Evolutionary conservation across 2,329 filamentous ascomycete genomes (phyloP).

Genomic region (Clarireedia homoeocarpa): DNA sequence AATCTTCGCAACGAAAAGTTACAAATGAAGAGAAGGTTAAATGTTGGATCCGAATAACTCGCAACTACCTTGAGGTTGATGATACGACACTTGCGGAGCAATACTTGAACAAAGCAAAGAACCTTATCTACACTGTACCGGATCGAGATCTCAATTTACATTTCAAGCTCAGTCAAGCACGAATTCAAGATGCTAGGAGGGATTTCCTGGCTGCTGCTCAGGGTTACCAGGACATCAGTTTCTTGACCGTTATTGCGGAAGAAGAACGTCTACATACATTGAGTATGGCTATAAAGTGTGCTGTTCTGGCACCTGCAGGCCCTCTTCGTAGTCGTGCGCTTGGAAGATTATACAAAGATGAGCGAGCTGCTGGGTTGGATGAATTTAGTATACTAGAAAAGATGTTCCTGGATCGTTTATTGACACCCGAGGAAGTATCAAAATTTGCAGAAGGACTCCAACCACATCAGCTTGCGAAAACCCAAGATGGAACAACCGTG

Average conservation of each 20-base stretch:
- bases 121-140: conserved; percentile 71
- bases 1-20: conserved; percentile 79
- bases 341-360: conserved; percentile 86
- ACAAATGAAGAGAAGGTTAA: conserved; percentile 73
- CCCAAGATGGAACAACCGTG: conserved; percentile 85
- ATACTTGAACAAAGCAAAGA: conserved; percentile 92
- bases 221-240: conserved; percentile 81
- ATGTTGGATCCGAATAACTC: conserved; percentile 89
- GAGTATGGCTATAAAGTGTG: conserved; percentile 81
- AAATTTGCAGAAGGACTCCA: conserved; percentile 75
- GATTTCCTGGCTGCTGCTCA: conserved; percentile 82
- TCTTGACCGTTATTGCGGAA: conserved; percentile 71
- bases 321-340: conserved; percentile 74
- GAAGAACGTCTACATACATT: conserved; percentile 80
- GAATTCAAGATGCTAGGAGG: conserved; percentile 85
- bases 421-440: conserved; percentile 74
- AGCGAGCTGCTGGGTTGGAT: conserved; percentile 64
- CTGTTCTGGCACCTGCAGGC: conserved; percentile 84
- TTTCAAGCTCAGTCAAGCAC: conserved; percentile 86
- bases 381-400: conserved; percentile 91
- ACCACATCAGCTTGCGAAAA: conserved; percentile 85
- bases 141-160: conserved; percentile 70
- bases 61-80: conserved; percentile 89
- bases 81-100: conserved; percentile 78
- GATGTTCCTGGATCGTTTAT: conserved; percentile 87